A percentile compares a stretch with the other conserved stretches of the same genome.
These are phyloP conservation scores for Fusarium piperis DNA, from an alignment of 2,329 filamentous ascomycete species.

Conservation along the genomic window DNA sequence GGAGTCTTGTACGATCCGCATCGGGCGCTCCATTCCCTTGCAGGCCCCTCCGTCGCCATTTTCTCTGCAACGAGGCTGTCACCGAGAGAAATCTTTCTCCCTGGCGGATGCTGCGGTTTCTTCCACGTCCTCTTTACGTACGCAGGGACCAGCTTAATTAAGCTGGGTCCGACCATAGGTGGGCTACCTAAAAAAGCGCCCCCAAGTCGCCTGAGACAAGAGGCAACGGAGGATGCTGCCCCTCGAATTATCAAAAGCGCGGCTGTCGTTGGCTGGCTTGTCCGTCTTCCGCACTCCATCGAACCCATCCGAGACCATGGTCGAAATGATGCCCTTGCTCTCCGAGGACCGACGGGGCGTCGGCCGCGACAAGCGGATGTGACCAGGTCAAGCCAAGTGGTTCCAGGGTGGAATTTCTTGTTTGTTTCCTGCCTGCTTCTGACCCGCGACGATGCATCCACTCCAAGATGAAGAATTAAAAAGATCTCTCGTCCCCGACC, in stretches of 20 bases:
- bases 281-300: slow-evolving; percentile 16
- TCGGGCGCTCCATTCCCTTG: slow-evolving; percentile 28
- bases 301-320: slow-evolving; percentile 5
- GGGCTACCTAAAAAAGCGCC: slow-evolving; percentile 7
- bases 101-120: slow-evolving; percentile 28
- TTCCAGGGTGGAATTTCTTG: slow-evolving; percentile 30
- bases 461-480: slow-evolving; percentile 3
- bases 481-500: slow-evolving; percentile 38
- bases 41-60: slow-evolving; percentile 27
- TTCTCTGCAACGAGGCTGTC: slow-evolving; percentile 36
- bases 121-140: neutral
- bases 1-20: slow-evolving; percentile 26
- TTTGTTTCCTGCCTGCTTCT: slow-evolving; percentile 26
- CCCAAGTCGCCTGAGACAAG: slow-evolving; percentile 31
- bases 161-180: slow-evolving; percentile 20
- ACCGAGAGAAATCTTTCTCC: slow-evolving; percentile 6
- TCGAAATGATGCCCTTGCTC: slow-evolving; percentile 25
- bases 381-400: slow-evolving; percentile 26
- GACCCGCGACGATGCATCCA: slow-evolving; percentile 38
- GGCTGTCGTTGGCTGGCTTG: slow-evolving; percentile 27
- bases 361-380: slow-evolving; percentile 18
- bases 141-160: slow-evolving; percentile 36
- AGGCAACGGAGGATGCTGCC: slow-evolving; percentile 9
- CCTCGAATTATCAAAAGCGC: slow-evolving; percentile 37
- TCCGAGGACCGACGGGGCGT: slow-evolving; percentile 21